Evolutionary conservation across 257 asterid species (phyloP).

Genomic region (Gardenia jasminoides): DNA sequence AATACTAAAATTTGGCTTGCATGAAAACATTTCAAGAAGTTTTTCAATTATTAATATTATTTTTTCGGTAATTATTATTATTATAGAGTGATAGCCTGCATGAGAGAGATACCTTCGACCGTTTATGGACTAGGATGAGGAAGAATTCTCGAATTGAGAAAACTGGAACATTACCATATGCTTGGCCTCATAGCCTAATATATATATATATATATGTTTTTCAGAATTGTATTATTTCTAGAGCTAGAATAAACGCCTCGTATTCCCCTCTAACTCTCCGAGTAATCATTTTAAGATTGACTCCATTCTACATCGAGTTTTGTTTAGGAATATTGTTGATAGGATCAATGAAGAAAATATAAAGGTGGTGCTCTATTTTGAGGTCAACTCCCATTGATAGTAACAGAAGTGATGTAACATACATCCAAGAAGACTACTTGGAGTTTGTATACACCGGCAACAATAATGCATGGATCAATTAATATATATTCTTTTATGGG

Average conservation of each 20-base stretch:
- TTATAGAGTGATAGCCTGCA: not conserved
- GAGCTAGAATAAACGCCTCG: constrained; percentile 17
- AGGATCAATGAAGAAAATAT: not conserved
- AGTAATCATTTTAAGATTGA: constrained; percentile 45
- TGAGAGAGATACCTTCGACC: not conserved
- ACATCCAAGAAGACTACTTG: constrained; percentile 10
- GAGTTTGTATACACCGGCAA: constrained; percentile 9
- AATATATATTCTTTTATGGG: constrained; percentile 6
- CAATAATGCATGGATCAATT: constrained; percentile 25
- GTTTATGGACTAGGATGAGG: not conserved
- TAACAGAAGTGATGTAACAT: constrained; percentile 32
- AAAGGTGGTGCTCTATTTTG: constrained; percentile 24
- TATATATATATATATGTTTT: too few relatives aligned
- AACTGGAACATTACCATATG: not conserved
- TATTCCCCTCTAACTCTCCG: constrained; percentile 28
- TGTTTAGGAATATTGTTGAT: constrained; percentile 7
- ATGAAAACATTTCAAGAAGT: too few relatives aligned
- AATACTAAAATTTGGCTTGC: too few relatives aligned
- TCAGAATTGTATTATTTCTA: too few relatives aligned
- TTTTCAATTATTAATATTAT: too few relatives aligned
- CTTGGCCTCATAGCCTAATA: too few relatives aligned
- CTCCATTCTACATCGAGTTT: constrained; percentile 15
- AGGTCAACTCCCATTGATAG: constrained; percentile 47
- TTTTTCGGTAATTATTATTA: too few relatives aligned
- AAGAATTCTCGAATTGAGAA: not conserved